Base-by-base conservation (phyloP, 1,284 basidiomycete genomes). In the Marasmius fiardii region DNA sequence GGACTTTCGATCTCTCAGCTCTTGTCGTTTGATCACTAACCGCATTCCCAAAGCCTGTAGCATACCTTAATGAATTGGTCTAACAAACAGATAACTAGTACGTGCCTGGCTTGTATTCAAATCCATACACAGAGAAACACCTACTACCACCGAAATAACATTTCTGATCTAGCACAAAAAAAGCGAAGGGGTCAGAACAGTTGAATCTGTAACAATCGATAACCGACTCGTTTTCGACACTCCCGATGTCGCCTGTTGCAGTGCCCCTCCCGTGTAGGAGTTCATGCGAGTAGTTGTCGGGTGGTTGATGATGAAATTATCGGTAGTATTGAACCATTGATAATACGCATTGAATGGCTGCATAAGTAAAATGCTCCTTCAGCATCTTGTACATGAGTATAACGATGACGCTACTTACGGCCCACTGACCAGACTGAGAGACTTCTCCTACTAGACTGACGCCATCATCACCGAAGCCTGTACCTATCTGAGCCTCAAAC, bases 391-490 rank as follows among this genome's bases (percentile, higher is more conserved):
- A 31, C 33, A 24, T 20, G 37, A 34, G 48, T 31, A 43, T 24
- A 11, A 6, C n/a, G 12, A 28, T n/a, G 3, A 33, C 10, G 10
- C 10, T 43, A 77, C 83, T 70, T 63, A 89, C 87, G 59, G 78
- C 87, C 87, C 86, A 87, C 64, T 85, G 82, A 50, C 74, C 77
- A 64, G 86, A 88, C 61, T 90, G 86, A 1, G 88, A 90, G 20
- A 90, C 85, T 59, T 77, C 73, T 4, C 81, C 81, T 2, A 49
- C 62, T 6, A 76, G 59, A 20, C 75, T 75, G 14, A 65, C 63
- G 14, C 76, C 76, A 71, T 65, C 69, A 67, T 49, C 47, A 7
- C 47, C 33, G 47, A 53, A 41, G 26, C 52, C 65, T 14, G 68
- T 68, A 34, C 74, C 68, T 61, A 67, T 53, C 67, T 80, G 77